A percentile compares a stretch with the other conserved stretches of the same genome.
Conservation (phyloP, 2,329 filamentous ascomycete genomes). For the Aspergillus sp. region DNA sequence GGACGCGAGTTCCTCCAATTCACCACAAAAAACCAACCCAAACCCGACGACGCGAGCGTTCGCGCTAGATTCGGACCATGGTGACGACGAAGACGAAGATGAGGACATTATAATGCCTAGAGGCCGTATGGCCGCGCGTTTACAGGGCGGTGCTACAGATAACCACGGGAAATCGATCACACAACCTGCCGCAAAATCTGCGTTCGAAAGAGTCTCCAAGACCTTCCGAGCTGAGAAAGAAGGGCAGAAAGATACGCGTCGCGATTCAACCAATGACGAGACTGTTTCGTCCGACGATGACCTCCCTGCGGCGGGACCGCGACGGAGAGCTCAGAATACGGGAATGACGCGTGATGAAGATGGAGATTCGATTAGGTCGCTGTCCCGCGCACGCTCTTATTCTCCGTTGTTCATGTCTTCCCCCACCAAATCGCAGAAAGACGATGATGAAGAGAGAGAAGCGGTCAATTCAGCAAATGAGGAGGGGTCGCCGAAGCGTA, state of each 20-base stretch:
- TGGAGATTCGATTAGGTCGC: conserved; percentile 20
- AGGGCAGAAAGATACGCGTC: conserved; percentile 9
- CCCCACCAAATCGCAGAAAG: conserved; percentile 14
- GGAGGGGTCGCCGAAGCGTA: conserved; percentile 33
- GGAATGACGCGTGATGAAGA: conserved; percentile 29
- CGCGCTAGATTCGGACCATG: conserved; percentile 14
- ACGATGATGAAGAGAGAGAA: conserved; percentile 18
- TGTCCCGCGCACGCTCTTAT: conserved; percentile 26
- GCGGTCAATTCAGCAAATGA: conserved; percentile 18
- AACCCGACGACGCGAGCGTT: not conserved
- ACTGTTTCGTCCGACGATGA: conserved; percentile 29
- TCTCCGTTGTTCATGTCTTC: conserved; percentile 49
- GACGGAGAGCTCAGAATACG: conserved; percentile 31
- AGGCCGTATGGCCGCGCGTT: conserved; percentile 64
- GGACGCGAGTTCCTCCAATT: conserved; percentile 3
- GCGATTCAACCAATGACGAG: conserved; percentile 18
- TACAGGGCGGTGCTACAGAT: conserved; percentile 48
- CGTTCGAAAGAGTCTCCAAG: conserved; percentile 42
- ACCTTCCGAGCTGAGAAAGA: conserved; percentile 20
- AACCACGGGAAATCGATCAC: conserved; percentile 6
- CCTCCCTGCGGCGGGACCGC: conserved; percentile 29
- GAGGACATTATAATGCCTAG: conserved; percentile 57
- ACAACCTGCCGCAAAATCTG: conserved; percentile 27
- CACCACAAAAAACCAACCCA: not conserved
- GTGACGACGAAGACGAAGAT: conserved; percentile 38